A percentile compares a stretch with the other conserved stretches of the same genome.
Conservation (phyloP, 1,139 yeast genomes). For the Entelexis sorbosivorans region DNA sequence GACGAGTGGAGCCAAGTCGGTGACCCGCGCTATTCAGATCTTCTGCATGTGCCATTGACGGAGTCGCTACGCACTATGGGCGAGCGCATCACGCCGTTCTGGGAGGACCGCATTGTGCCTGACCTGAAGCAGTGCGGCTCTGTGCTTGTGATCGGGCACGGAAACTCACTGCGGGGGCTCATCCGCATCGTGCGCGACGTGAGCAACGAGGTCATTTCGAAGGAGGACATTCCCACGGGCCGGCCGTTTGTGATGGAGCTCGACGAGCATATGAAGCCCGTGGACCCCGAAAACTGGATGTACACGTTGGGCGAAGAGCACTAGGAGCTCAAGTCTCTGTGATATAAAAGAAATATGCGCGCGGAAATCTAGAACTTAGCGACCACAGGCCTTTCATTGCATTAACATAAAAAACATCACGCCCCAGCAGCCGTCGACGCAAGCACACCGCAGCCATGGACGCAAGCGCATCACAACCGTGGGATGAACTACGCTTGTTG, state of each 20-base stretch:
- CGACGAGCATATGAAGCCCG: conserved; percentile 17
- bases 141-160: conserved; percentile 21
- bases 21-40: conserved; percentile 18
- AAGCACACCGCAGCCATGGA: too few species aligned
- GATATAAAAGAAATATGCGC: too few species aligned
- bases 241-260: conserved; percentile 21
- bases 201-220: conserved; percentile 19
- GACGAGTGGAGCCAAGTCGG: conserved; percentile 17
- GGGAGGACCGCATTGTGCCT: conserved; percentile 11
- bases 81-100: conserved; percentile 19
- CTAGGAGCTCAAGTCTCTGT: too few species aligned
- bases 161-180: conserved; percentile 21
- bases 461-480: too few species aligned
- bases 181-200: conserved; percentile 16
- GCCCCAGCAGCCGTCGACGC: too few species aligned
- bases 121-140: conserved; percentile 10
- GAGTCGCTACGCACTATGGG: conserved; percentile 19
- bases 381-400: too few species aligned
- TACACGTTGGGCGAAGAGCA: not conserved
- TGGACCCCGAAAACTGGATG: conserved; percentile 19
- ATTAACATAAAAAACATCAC: too few species aligned
- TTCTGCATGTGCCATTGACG: conserved; percentile 18
- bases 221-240: conserved; percentile 19
- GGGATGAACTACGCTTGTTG: too few species aligned
- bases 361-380: too few species aligned